Conservation (phyloP, 805 yeast genomes). For the Wickerhamiella brachini region DNA sequence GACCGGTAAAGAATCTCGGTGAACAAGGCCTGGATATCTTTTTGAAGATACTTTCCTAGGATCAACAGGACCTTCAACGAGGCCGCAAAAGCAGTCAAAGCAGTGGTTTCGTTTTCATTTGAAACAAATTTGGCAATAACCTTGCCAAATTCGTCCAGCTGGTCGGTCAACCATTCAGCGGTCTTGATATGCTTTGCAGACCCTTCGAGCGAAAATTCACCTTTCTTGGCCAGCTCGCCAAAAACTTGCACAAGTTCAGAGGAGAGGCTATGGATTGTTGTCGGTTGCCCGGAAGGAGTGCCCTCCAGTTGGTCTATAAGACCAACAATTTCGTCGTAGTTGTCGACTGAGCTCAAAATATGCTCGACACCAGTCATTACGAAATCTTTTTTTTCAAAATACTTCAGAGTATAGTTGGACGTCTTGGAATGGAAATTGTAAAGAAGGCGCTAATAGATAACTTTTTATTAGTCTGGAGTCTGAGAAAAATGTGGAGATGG, state of each 20-base stretch:
- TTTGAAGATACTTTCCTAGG: constrained; percentile 32
- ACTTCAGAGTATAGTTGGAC: no score
- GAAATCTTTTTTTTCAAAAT: background rate
- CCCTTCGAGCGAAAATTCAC: constrained; percentile 25
- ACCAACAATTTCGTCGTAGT: constrained; percentile 41
- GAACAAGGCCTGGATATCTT: constrained; percentile 48
- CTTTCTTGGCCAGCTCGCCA: constrained; percentile 33
- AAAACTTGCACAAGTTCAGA: constrained; percentile 35
- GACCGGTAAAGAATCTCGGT: constrained; percentile 26
- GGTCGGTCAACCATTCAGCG: constrained; percentile 28
- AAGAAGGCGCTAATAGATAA: no score
- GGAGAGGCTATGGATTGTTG: constrained; percentile 12
- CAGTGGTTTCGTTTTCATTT: background rate
- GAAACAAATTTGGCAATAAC: background rate
- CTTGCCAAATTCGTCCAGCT: constrained; percentile 9
- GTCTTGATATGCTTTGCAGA: constrained; percentile 50
- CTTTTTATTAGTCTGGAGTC: no score
- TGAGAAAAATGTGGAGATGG: no score
- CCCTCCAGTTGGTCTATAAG: constrained; percentile 31
- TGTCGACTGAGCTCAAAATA: constrained; percentile 13
- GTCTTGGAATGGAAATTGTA: no score
- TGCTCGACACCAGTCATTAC: background rate
- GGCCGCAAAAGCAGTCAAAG: constrained; percentile 35
- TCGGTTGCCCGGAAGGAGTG: constrained; percentile 14
- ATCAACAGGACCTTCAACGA: constrained; percentile 35